These are phyloP conservation scores for Fusarium sp. DNA, from an alignment of 2,329 filamentous ascomycete species.

Conservation along the genomic window DNA sequence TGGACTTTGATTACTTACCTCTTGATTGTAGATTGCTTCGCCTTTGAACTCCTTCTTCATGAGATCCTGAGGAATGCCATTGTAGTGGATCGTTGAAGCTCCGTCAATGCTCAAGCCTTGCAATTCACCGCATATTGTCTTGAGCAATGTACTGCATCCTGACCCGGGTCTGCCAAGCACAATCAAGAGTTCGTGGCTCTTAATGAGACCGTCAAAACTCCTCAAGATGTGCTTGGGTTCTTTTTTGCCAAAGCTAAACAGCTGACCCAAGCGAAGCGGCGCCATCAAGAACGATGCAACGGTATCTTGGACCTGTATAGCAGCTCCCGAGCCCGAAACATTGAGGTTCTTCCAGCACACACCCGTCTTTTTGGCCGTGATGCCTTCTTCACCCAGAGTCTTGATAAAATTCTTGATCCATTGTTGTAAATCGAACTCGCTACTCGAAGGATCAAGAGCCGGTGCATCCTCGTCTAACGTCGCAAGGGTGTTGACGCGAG, in stretches of 20 bases:
- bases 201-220: constrained; percentile 75
- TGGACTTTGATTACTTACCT: constrained; percentile 57
- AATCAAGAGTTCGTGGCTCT: constrained; percentile 76
- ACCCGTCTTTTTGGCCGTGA: constrained; percentile 68
- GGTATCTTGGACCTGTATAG: constrained; percentile 78
- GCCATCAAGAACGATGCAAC: constrained; percentile 72
- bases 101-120: constrained; percentile 69
- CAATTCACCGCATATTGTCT: constrained; percentile 72
- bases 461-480: constrained; percentile 51
- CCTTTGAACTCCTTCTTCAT: constrained; percentile 74
- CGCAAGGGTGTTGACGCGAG: constrained; percentile 35
- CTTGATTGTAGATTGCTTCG: constrained; percentile 82
- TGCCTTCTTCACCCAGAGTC: constrained; percentile 67
- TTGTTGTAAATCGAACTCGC: constrained; percentile 58
- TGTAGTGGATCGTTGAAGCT: constrained; percentile 71
- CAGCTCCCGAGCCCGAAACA: constrained; percentile 76
- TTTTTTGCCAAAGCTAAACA: constrained; percentile 63
- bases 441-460: constrained; percentile 56
- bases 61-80: constrained; percentile 67
- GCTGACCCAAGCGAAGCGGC: constrained; percentile 71
- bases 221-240: constrained; percentile 72
- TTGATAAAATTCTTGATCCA: constrained; percentile 59
- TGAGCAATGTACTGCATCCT: constrained; percentile 76
- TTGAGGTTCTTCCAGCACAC: constrained; percentile 76
- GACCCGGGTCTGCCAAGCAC: constrained; percentile 77